Evolutionary conservation across 441 rosid genomes (phyloP), one percentile per base, ranked within the genome.

Genomic region (Adansonia rubrostipa): DNA sequence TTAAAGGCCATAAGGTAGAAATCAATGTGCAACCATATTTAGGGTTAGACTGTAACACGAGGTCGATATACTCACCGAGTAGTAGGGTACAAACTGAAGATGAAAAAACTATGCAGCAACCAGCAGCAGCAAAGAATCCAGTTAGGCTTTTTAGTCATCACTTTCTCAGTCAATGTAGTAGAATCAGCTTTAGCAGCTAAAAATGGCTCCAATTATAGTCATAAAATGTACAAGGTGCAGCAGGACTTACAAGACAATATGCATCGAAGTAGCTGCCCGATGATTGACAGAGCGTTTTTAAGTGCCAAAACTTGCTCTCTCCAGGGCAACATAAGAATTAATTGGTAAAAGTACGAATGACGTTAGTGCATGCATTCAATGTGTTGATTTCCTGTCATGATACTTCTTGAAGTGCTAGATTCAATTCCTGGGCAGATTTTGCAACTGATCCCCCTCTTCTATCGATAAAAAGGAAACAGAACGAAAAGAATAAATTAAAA

Each of bases 381-480:
- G 77, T 15, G 36, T 75, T 74, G 20, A 33, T 5, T 68, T 19
- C 51, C 24, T 28, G 74, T 87, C 82, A 88, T 58, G 95, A 96
- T 58, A 86, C 91, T 83, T 93, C 96, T 85, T 93, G 92, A 79
- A 94, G 84, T 28, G 93, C 89, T 50, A 96, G 82, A 84, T 84
- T 93, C 81, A 96, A 86, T 83, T 96, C 99, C 83, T 93, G 92
- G 1, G 94, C 90, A 48, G 91, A 85, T 83, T 96, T 96, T 0
- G 92, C 91, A 76, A 94, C 94, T 24, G 88, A 86, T 36, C 93
- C 96, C 24, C 95, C 97, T 84, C 93, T 88, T 90, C 99, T 92
- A 73, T 63, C 22, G 67, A 20, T 36, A 62, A 73, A 78, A 80
- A 45, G 11, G 48, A n/a, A 54, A 66, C 61, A 60, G 64, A 7